Conservation (phyloP, 2,329 filamentous ascomycete genomes). For the Myriosclerotinia scirpicola region DNA sequence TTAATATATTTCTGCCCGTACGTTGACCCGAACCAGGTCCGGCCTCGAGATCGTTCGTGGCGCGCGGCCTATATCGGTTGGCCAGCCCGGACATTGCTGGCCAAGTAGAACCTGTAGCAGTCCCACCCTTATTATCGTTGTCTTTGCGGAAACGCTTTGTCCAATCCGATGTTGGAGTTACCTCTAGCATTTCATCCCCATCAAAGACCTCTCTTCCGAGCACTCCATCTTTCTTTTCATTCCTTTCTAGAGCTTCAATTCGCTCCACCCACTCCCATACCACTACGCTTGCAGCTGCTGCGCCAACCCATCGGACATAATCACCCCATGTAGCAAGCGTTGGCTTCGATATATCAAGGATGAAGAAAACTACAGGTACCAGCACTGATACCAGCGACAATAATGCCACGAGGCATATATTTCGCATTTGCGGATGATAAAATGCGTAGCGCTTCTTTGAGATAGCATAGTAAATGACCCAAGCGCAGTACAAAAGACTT, state of each 20-base stretch:
- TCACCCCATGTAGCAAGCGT: constrained; percentile 73
- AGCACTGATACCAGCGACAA: constrained; percentile 64
- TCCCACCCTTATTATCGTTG: constrained; percentile 27
- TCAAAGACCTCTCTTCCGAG: constrained; percentile 70
- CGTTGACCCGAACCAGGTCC: constrained; percentile 20
- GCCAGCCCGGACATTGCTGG: constrained; percentile 43
- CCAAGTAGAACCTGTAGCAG: constrained; percentile 44
- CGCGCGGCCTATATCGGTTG: constrained; percentile 35
- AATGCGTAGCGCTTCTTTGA: constrained; percentile 71
- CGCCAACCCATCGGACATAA: constrained; percentile 75
- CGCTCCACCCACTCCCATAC: constrained; percentile 81
- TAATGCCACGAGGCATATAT: constrained; percentile 65
- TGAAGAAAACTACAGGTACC: constrained; percentile 73
- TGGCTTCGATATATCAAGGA: constrained; percentile 69
- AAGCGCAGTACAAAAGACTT: constrained; percentile 69
- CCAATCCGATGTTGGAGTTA: constrained; percentile 57
- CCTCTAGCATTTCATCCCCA: constrained; percentile 71
- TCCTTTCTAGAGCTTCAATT: constrained; percentile 57
- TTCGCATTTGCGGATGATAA: constrained; percentile 70
- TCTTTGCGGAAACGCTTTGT: constrained; percentile 36
- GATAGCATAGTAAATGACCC: constrained; percentile 72
- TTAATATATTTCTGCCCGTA: constrained; percentile 25
- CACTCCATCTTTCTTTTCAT: constrained; percentile 49
- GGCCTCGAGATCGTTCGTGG: constrained; percentile 33
- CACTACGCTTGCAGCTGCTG: constrained; percentile 72